Conservation (phyloP, 164 flowering plant species). For the Santalum album region DNA sequence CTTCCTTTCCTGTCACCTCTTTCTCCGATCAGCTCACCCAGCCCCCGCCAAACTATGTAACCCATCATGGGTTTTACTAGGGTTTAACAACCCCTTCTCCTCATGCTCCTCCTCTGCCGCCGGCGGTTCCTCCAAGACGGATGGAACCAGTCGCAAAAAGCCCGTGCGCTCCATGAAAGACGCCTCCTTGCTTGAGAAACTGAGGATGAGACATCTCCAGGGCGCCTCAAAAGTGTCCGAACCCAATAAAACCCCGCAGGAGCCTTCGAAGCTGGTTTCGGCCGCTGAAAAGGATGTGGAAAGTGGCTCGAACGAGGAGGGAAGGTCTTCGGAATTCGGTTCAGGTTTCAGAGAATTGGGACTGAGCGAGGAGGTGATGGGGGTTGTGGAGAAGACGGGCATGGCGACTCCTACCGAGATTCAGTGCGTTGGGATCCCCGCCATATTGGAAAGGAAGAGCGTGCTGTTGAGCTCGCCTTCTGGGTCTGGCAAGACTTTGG, state of each 20-base stretch:
- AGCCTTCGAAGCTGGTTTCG: no score
- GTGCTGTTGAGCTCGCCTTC: constrained; percentile 11
- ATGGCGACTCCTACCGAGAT: constrained; percentile 14
- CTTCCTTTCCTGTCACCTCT: not conserved
- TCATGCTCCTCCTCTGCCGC: not conserved
- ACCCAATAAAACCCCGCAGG: not conserved
- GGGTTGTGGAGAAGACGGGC: constrained; percentile 11
- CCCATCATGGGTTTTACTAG: not conserved
- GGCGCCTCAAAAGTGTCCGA: not conserved
- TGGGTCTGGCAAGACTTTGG: constrained; percentile 14
- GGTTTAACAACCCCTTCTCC: not conserved
- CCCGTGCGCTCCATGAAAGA: not conserved
- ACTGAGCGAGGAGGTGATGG: constrained; percentile 10
- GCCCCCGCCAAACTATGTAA: no score
- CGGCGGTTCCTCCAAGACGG: not conserved
- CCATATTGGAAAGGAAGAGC: constrained; percentile 15
- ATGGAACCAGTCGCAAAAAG: not conserved
- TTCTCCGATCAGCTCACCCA: not conserved
- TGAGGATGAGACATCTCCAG: constrained; percentile 7
- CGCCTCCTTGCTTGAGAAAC: constrained; percentile 8
- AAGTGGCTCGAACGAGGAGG: no score
- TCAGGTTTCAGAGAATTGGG: constrained; percentile 15
- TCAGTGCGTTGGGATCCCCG: constrained; percentile 20
- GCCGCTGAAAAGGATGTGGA: no score
- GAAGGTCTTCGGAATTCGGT: not conserved